Conservation (phyloP, 139 green algal genomes). For the Tetradesmus obliquus region DNA sequence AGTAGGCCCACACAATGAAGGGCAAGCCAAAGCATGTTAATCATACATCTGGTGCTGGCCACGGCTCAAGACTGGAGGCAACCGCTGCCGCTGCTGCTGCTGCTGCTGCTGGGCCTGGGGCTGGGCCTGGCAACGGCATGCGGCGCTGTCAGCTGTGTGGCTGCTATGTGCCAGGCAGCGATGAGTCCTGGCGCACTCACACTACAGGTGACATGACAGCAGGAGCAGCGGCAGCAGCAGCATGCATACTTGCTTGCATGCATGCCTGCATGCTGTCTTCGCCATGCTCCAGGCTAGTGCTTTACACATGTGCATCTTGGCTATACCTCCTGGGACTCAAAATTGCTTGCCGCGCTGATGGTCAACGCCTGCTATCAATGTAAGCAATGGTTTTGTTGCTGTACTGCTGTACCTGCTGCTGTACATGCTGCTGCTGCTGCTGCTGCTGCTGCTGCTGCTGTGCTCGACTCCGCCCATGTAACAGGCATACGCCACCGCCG, state of each 20-base stretch:
- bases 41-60: neutral
- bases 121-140: slow-evolving; percentile 4
- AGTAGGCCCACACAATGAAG: neutral
- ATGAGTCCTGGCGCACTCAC: slow-evolving; percentile 13
- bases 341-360: no score
- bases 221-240: neutral
- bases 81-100: neutral
- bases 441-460: neutral
- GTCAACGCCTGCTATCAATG: no score
- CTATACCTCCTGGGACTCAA: no score
- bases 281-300: neutral
- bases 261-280: neutral
- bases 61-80: neutral
- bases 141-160: slow-evolving; percentile 1
- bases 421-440: neutral
- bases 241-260: neutral
- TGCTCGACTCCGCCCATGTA: no score
- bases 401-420: no score
- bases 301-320: neutral
- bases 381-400: no score
- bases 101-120: neutral
- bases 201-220: neutral
- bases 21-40: neutral
- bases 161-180: slow-evolving; percentile 1
- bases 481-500: slow-evolving; percentile 26